phyloP scores from a whole-genome alignment of 2,329 filamentous ascomycete species.

The Septoria petroselini region DNA sequence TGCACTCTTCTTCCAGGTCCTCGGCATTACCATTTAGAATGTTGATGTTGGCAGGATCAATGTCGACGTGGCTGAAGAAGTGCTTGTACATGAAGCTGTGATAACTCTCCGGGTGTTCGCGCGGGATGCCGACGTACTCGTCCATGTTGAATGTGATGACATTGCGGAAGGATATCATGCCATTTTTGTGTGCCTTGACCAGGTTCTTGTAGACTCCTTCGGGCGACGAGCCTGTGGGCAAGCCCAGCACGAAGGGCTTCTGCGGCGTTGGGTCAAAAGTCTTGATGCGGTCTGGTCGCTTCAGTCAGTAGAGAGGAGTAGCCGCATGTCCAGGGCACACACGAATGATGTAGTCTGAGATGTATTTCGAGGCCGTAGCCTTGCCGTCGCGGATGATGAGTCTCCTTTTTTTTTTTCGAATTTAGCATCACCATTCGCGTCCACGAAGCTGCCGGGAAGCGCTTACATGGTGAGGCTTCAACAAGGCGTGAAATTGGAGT shows the following conservation, averaged over 20 bases:
- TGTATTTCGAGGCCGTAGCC: conserved; percentile 66
- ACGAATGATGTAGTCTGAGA: conserved; percentile 78
- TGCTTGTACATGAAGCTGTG: conserved; percentile 93
- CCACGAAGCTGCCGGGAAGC: background rate
- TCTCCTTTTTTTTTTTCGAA: conserved; percentile 62
- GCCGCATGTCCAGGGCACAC: conserved; percentile 31
- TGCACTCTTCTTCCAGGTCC: conserved; percentile 72
- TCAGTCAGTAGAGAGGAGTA: background rate
- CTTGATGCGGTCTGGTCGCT: conserved; percentile 67
- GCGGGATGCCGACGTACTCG: conserved; percentile 80
- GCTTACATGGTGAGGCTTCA: conserved; percentile 24
- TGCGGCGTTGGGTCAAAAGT: conserved; percentile 68
- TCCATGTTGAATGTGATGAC: conserved; percentile 94
- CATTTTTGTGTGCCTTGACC: conserved; percentile 67
- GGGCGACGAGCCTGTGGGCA: conserved; percentile 80
- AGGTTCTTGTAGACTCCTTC: conserved; percentile 74
- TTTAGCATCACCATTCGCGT: background rate
- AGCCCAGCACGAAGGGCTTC: conserved; percentile 75
- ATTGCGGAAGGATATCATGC: conserved; percentile 79
- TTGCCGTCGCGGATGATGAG: conserved; percentile 77
- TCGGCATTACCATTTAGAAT: conserved; percentile 77
- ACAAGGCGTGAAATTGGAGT: no score
- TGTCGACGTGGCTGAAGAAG: conserved; percentile 83
- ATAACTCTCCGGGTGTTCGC: conserved; percentile 81
- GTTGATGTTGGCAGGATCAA: conserved; percentile 77